These are phyloP conservation scores for Dillenia suffruticosa DNA, from an alignment of 164 flowering plant genomes.

Conservation along the genomic window DNA sequence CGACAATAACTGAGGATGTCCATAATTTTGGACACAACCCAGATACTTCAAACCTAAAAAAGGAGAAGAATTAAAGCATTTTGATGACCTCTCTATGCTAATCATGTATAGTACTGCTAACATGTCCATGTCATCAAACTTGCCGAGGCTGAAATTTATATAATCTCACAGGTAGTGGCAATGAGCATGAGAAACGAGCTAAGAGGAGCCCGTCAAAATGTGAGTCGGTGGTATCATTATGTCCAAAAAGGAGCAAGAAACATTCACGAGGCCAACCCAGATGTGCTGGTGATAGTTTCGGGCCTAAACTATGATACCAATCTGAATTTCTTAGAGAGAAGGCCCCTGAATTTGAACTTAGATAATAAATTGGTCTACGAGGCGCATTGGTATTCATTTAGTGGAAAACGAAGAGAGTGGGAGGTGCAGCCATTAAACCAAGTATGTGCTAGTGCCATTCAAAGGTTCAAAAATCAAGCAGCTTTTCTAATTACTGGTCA, in stretches of 20 bases:
- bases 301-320: slow-evolving; percentile 36
- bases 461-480: slow-evolving; percentile 6
- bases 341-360: slow-evolving; percentile 15
- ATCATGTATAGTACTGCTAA: background rate
- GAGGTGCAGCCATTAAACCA: slow-evolving; percentile 13
- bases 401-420: slow-evolving; percentile 21
- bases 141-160: background rate
- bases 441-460: slow-evolving; percentile 13
- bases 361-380: slow-evolving; percentile 41
- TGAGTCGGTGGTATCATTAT: slow-evolving; percentile 26
- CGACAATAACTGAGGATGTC: no score
- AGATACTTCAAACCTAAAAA: no score
- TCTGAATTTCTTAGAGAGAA: slow-evolving; percentile 24
- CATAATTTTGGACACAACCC: no score
- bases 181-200: slow-evolving; percentile 52
- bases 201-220: slow-evolving; percentile 32
- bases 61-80: background rate
- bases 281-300: slow-evolving; percentile 41
- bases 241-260: slow-evolving; percentile 22
- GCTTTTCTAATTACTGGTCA: slow-evolving; percentile 25
- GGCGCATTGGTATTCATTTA: slow-evolving; percentile 46
- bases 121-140: no score
- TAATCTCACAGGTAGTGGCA: slow-evolving; percentile 28
- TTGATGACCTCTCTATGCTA: background rate
- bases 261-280: slow-evolving; percentile 33